Evolutionary conservation across 2,329 filamentous ascomycete species (phyloP).

Genomic region (Monilinia aucupariae): DNA sequence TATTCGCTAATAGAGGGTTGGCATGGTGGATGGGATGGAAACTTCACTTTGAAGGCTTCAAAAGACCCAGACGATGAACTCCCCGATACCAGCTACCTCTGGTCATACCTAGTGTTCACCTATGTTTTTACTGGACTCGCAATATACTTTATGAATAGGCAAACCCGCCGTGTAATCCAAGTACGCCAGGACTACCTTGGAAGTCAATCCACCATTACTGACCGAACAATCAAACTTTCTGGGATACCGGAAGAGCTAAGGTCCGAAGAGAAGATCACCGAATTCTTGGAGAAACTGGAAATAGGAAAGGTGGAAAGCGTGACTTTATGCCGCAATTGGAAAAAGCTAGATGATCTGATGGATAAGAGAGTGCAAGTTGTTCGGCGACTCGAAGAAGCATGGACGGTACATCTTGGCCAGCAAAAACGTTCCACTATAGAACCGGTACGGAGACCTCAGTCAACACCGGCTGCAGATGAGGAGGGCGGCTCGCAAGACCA

Average conservation of each 20-base stretch:
- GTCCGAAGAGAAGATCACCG: conserved; percentile 76
- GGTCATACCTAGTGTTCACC: conserved; percentile 91
- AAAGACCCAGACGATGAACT: conserved; percentile 18
- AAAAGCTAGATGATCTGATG: conserved; percentile 69
- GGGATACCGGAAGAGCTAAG: conserved; percentile 77
- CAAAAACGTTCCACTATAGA: not conserved
- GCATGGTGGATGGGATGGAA: conserved; percentile 9
- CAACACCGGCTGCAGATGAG: conserved; percentile 39
- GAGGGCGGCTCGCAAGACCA: conserved; percentile 43
- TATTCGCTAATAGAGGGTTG: conserved; percentile 11
- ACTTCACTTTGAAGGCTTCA: not conserved
- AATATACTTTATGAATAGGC: conserved; percentile 73
- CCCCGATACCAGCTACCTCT: conserved; percentile 54
- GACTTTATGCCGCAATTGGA: conserved; percentile 82
- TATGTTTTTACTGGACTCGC: conserved; percentile 85
- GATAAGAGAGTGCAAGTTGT: conserved; percentile 59
- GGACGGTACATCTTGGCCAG: conserved; percentile 69
- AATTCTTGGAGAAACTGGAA: conserved; percentile 78
- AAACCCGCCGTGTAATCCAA: conserved; percentile 80
- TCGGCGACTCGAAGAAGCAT: conserved; percentile 73
- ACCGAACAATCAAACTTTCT: conserved; percentile 85
- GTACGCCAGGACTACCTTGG: conserved; percentile 88
- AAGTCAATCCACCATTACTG: conserved; percentile 89
- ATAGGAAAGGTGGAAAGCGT: conserved; percentile 89
- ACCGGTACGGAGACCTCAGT: conserved; percentile 39